Evolutionary conservation across 1,284 basidiomycete species (phyloP).

Genomic region (Paramarasmius palmivorus): DNA sequence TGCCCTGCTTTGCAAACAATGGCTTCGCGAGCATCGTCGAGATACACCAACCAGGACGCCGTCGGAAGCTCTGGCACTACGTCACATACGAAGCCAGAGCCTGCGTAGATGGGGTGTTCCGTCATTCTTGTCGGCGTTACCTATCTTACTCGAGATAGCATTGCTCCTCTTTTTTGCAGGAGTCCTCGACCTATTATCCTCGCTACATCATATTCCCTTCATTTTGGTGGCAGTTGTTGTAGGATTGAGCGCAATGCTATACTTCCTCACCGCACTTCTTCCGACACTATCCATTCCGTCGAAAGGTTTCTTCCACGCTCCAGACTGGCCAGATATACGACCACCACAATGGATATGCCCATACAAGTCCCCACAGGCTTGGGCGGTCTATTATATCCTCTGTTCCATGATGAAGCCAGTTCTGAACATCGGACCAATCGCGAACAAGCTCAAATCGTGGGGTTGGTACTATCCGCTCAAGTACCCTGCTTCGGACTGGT

Average conservation of each 20-base stretch:
- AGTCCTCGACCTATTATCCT: conserved; percentile 3
- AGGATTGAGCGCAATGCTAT: neutral
- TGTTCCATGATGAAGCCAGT: neutral
- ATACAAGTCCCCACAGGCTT: neutral
- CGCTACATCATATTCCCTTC: neutral
- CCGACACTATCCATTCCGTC: neutral
- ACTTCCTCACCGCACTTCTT: neutral
- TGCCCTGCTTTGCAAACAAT: conserved; percentile 13
- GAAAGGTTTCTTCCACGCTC: neutral
- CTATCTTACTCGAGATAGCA: conserved; percentile 6
- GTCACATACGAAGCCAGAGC: conserved; percentile 8
- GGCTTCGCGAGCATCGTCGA: conserved; percentile 8
- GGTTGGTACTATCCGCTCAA: neutral
- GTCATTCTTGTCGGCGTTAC: neutral
- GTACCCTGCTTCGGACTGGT: neutral
- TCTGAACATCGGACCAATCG: neutral
- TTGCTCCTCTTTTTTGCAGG: conserved; percentile 9
- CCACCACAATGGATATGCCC: neutral
- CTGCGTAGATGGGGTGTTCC: conserved; percentile 3
- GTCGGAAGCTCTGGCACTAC: conserved; percentile 2
- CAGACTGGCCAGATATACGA: neutral
- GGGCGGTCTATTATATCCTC: neutral
- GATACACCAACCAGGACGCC: conserved; percentile 1
- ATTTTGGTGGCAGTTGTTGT: neutral
- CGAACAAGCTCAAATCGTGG: neutral